These are phyloP conservation scores for Raddia distichophylla DNA, from an alignment of 176 grass and related monocot genomes.

Conservation along the genomic window DNA sequence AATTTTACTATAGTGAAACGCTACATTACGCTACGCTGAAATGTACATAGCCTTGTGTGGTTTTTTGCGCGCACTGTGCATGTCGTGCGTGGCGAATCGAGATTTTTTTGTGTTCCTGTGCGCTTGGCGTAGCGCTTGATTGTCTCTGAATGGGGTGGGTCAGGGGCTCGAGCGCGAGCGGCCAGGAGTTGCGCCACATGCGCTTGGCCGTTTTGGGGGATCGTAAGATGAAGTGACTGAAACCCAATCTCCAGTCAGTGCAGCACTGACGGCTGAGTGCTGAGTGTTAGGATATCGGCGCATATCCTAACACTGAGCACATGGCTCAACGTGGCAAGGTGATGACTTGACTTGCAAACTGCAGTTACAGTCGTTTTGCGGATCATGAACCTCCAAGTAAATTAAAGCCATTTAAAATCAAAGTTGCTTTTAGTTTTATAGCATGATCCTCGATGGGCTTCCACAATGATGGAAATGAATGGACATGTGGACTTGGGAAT, in stretches of 20 bases:
- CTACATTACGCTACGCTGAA: no score
- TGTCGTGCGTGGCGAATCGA: no score
- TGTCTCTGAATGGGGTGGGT: neutral
- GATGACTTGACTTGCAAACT: no score
- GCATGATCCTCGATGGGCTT: neutral
- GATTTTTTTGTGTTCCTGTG: neutral
- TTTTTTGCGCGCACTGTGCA: neutral
- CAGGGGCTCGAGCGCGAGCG: neutral
- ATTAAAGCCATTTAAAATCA: neutral
- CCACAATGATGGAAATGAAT: conserved; percentile 2
- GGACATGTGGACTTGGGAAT: neutral
- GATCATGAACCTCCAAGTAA: neutral
- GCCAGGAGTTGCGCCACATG: conserved; percentile 4
- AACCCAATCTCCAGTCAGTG: neutral
- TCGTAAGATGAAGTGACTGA: neutral
- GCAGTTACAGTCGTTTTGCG: neutral
- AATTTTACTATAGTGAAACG: no score
- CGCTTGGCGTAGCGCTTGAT: neutral
- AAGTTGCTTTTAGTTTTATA: neutral
- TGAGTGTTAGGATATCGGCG: no score
- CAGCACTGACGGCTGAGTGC: neutral
- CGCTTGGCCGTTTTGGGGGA: neutral
- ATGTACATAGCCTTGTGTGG: no score
- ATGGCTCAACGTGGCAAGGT: conserved; percentile 9
- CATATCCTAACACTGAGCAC: no score